These are phyloP conservation scores for Madurella fahalii DNA, from an alignment of 2,329 filamentous ascomycete genomes.

Conservation along the genomic window DNA sequence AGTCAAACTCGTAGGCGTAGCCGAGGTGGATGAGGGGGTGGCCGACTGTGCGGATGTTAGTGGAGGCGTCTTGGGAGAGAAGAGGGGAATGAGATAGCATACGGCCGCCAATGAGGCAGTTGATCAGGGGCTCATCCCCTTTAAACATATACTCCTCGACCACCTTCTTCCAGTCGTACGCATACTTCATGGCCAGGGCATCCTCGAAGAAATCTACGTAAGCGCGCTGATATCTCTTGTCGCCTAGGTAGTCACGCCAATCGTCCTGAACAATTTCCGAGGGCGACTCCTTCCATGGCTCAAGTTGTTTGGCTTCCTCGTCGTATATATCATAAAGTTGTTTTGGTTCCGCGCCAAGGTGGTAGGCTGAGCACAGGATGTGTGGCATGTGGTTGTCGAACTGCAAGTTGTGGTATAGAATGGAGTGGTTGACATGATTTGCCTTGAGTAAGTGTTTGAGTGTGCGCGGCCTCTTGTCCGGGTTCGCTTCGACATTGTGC, in stretches of 20 bases:
- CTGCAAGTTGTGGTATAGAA: conserved; percentile 69
- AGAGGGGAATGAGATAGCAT: conserved; percentile 35
- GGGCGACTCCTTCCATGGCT: conserved; percentile 79
- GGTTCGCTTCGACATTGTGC: conserved; percentile 73
- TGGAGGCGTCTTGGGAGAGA: conserved; percentile 1
- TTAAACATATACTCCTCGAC: conserved; percentile 71
- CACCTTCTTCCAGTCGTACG: conserved; percentile 81
- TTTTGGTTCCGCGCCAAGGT: conserved; percentile 69
- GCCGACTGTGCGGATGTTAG: conserved; percentile 57
- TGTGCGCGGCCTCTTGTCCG: conserved; percentile 74
- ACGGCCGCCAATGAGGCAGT: conserved; percentile 76
- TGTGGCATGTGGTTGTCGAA: conserved; percentile 85
- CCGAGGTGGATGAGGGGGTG: conserved; percentile 91
- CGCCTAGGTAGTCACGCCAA: conserved; percentile 81
- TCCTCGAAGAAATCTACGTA: conserved; percentile 97
- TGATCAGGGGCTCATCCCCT: conserved; percentile 72
- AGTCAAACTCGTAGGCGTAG: conserved; percentile 88
- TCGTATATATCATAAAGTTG: conserved; percentile 82
- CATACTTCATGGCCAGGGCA: conserved; percentile 65
- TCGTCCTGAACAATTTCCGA: conserved; percentile 78
- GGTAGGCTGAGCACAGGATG: conserved; percentile 77
- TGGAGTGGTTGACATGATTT: conserved; percentile 85
- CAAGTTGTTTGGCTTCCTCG: conserved; percentile 63
- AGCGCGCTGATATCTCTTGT: conserved; percentile 77
- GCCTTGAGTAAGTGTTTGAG: conserved; percentile 87